Evolutionary conservation across 257 asterid species (phyloP), one percentile per base, ranked within the genome.

Genomic region (Nicotiana knightiana): DNA sequence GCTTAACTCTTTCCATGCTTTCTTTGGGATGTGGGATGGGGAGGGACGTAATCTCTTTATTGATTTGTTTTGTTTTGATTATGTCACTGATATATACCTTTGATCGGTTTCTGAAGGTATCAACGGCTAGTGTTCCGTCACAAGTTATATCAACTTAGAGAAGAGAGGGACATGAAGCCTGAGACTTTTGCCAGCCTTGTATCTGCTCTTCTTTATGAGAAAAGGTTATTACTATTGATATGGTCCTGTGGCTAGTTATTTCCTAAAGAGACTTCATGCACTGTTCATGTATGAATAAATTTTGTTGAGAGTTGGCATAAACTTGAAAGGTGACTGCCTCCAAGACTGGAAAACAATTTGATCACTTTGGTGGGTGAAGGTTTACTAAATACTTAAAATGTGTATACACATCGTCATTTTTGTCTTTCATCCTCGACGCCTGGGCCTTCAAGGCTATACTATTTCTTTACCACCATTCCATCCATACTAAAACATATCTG

Each of bases 111-210:
- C 67, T 89, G 81, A 83, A 95, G 98, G 93, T 75, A 90, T 85
- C 98, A 95, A 79, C 88, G 93, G 63, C 97, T 95, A 68, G 92
- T 90, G 79, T 95, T 95, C 79, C 95, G 98, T 18, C 97, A 93
- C 87, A 93, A 94, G 84, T 82, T 94, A 76, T 94, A 94, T 86
- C 89, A 95, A 82, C 92, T 95, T 39, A 86, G 98, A 81, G 99
- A 95, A 89, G 99, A 95, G 91, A 93, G 99, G 90, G 90, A 95
- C 80, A 92, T 95, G 98, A 95, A 92, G 91, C 98, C 99, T 35
- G 99, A 94, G 84, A 94, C 97, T 77, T 94, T 94, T 90, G 93
- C 98, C 28, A 94, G 96, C 93, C 97, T 94, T 75, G 97, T 94
- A 30, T 94, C 98, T 70, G 97, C 97, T 12, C 65, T 93, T 87